Base-by-base conservation (phyloP, 148 eudicot genomes). In the Selenicereus undatus region DNA sequence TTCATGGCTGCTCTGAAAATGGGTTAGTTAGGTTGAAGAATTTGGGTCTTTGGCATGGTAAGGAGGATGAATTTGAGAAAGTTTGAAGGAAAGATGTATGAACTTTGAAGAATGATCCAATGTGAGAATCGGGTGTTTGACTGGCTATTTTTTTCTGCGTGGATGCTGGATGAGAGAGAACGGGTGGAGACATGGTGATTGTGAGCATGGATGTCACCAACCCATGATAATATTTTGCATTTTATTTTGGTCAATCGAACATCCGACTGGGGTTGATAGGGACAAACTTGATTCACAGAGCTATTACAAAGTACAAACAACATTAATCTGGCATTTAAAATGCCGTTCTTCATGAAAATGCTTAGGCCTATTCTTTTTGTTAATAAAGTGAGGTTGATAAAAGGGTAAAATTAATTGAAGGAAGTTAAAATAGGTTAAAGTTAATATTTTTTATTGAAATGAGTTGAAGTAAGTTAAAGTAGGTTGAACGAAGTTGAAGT, bases 1-100 rank as follows among this genome's bases (percentile, higher is more conserved):
- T 70, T 29, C 78, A 72, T 84, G 71, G 71, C 62, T 3, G 6
- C 62, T 16, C 22, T 56, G 62, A 20, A 17, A 16, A 72, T 84
- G 71, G 71, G 11, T 64, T 64, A 24, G 30, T 39, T 39, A 39
- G 30, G 69, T 24, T 64, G 27, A 10, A 22, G 69, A 64, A 64
- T 1, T n/a, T n/a, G 11, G 69, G 30, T 11, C 32, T 66, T 2
- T 3, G 30, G 11, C 69, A 64, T 22, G 69, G 35, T 27, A 24
- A 22, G 7, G 68, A n/a, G 29, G 35, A 13, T 3, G 71, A 66
- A 3, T 56, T 56, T 56, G 62, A 4, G 20, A 4, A 56, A 18
- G 62, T 22, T 22, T 64, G 68, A 64, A 64, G 68, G 0, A 32
- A 66, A 66, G 35, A 36, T 27, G 35, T 12, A 21, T 64, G 24